These are phyloP conservation scores for Ogataea henricii DNA, from an alignment of 805 yeast genomes.

Conservation along the genomic window DNA sequence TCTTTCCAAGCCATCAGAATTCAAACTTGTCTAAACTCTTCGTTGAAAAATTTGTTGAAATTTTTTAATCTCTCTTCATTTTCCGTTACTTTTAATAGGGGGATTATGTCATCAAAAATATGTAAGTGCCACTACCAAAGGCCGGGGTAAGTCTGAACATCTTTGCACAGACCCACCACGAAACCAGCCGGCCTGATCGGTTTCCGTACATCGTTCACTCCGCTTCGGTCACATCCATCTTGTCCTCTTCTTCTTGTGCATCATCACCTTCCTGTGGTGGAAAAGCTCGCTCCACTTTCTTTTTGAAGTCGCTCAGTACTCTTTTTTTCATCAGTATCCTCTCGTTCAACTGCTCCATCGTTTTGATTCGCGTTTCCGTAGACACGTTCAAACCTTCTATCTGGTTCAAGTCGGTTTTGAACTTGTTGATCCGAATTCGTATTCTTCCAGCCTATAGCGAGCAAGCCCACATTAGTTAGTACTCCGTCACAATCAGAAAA, in stretches of 20 bases:
- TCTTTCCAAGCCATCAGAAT: not conserved
- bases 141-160: constrained; percentile 7
- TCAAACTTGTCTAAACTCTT: not conserved
- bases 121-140: constrained; percentile 6
- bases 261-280: not conserved
- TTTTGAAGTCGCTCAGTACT: constrained; percentile 25
- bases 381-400: constrained; percentile 49
- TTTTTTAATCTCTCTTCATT: constrained; percentile 3
- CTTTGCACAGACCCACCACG: constrained; percentile 1
- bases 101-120: constrained; percentile 5
- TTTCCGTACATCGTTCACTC: not conserved
- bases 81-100: constrained; percentile 1
- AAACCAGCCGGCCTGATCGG: not conserved
- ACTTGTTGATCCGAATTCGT: constrained; percentile 40
- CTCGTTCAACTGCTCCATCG: constrained; percentile 36
- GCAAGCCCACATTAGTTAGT: not conserved
- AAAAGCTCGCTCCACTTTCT: constrained; percentile 18
- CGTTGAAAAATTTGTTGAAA: constrained; percentile 17
- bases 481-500: not conserved
- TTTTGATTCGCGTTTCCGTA: constrained; percentile 37
- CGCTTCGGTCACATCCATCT: not conserved
- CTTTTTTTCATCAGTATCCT: constrained; percentile 34
- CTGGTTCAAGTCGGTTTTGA: constrained; percentile 39
- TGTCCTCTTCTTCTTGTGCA: not conserved
- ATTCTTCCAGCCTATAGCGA: constrained; percentile 50